Percentiles rank a stretch among this genome's conserved stretches.
Conservation (phyloP, 2,329 filamentous ascomycete genomes). For the Penicillium sp. region DNA sequence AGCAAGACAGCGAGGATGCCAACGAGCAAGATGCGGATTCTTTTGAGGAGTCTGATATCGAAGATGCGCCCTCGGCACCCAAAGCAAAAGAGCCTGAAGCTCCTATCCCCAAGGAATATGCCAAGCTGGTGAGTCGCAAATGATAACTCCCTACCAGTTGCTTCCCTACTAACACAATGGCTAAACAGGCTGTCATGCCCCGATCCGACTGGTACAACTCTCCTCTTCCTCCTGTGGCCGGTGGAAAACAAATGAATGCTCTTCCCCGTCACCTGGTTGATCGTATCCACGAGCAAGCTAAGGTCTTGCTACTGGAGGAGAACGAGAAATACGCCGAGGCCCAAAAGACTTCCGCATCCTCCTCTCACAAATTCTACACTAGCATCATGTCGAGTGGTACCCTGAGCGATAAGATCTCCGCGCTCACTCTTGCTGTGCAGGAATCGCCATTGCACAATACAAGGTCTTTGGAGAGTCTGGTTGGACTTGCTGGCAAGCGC, state of each 20-base stretch:
- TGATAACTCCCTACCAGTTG: not conserved
- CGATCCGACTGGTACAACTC: slow-evolving; percentile 71
- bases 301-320: slow-evolving; percentile 75
- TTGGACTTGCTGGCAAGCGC: slow-evolving; percentile 85
- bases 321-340: slow-evolving; percentile 73
- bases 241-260: slow-evolving; percentile 50
- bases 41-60: slow-evolving; percentile 33
- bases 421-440: slow-evolving; percentile 89
- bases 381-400: slow-evolving; percentile 98
- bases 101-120: slow-evolving; percentile 40
- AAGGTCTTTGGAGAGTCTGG: slow-evolving; percentile 83
- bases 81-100: slow-evolving; percentile 25
- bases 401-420: slow-evolving; percentile 94
- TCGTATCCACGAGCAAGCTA: slow-evolving; percentile 68
- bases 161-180: slow-evolving; percentile 26
- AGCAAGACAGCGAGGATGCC: slow-evolving; percentile 30
- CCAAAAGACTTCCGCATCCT: slow-evolving; percentile 74
- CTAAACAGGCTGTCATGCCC: slow-evolving; percentile 59
- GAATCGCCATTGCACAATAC: slow-evolving; percentile 94
- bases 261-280: slow-evolving; percentile 59
- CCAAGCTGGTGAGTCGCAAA: slow-evolving; percentile 36
- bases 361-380: slow-evolving; percentile 93
- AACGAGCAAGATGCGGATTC: slow-evolving; percentile 27
- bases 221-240: slow-evolving; percentile 58
- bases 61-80: slow-evolving; percentile 31